Evolutionary conservation across 1,284 basidiomycete species (phyloP).

Genomic region (Irpex rosettiformis): DNA sequence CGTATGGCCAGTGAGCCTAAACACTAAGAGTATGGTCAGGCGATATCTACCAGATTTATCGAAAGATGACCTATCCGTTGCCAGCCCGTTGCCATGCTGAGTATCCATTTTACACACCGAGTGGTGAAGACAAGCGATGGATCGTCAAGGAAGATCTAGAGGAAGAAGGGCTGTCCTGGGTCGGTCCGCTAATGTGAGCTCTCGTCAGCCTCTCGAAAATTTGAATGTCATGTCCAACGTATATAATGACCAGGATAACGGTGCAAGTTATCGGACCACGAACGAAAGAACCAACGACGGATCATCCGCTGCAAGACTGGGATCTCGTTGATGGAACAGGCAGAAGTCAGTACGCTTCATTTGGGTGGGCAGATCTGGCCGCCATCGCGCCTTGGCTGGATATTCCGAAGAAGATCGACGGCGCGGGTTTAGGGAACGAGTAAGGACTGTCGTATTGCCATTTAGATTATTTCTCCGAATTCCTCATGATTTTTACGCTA

Average conservation of each 20-base stretch:
- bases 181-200: conserved; percentile 66
- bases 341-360: conserved; percentile 60
- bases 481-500: neutral
- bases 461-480: conserved; percentile 1
- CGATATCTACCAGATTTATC: conserved; percentile 24
- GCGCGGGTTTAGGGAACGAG: conserved; percentile 62
- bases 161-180: conserved; percentile 66
- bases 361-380: conserved; percentile 64
- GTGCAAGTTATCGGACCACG: conserved; percentile 55
- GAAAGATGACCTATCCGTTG: conserved; percentile 48
- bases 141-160: conserved; percentile 45
- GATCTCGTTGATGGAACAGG: conserved; percentile 47
- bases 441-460: neutral
- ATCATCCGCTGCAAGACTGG: conserved; percentile 40
- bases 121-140: conserved; percentile 68
- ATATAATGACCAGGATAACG: conserved; percentile 45
- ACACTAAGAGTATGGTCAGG: conserved; percentile 3
- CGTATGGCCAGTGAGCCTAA: neutral
- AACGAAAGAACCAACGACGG: conserved; percentile 34
- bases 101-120: conserved; percentile 71
- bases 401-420: conserved; percentile 60
- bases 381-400: conserved; percentile 77
- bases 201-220: conserved; percentile 3
- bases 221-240: conserved; percentile 9
- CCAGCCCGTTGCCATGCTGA: conserved; percentile 51